phyloP scores from a whole-genome alignment of 2,329 filamentous ascomycete species.

The Ophiocordyceps camponoti-saundersi region DNA sequence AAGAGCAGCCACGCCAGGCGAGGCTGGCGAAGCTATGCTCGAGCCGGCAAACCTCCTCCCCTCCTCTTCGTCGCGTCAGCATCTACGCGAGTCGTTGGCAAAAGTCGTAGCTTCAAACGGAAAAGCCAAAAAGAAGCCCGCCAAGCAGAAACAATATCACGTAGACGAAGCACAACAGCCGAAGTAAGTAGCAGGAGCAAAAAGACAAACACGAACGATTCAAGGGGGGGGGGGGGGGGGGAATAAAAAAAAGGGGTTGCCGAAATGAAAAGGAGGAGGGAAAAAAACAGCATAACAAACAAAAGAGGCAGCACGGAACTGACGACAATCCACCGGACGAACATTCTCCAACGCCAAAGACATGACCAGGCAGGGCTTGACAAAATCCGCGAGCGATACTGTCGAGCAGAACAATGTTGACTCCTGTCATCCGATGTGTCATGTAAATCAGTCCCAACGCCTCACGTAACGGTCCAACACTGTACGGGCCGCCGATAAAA shows the following conservation, averaged over 20 bases:
- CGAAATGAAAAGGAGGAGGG: neutral
- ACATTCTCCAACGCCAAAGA: conserved; percentile 22
- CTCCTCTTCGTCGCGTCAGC: neutral
- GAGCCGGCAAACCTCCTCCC: too few relatives aligned
- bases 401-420: conserved; percentile 14
- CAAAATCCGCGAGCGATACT: conserved; percentile 12
- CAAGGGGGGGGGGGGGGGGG: neutral
- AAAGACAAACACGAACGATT: conserved; percentile 4
- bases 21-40: too few relatives aligned
- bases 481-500: conserved; percentile 7
- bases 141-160: neutral
- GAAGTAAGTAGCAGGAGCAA: conserved; percentile 8
- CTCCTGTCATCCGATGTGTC: conserved; percentile 6
- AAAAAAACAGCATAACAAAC: neutral
- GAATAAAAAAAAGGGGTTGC: too few relatives aligned
- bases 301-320: conserved; percentile 12
- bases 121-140: neutral
- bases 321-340: conserved; percentile 19
- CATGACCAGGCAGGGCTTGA: conserved; percentile 17
- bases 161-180: conserved; percentile 4
- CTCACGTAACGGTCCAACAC: conserved; percentile 6
- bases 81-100: neutral
- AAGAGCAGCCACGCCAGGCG: neutral
- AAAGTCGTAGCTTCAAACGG: neutral
- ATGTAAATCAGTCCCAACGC: conserved; percentile 13